Base-by-base conservation (phyloP, 139 green algal genomes). In the Auxenochlorella protothecoides region DNA sequence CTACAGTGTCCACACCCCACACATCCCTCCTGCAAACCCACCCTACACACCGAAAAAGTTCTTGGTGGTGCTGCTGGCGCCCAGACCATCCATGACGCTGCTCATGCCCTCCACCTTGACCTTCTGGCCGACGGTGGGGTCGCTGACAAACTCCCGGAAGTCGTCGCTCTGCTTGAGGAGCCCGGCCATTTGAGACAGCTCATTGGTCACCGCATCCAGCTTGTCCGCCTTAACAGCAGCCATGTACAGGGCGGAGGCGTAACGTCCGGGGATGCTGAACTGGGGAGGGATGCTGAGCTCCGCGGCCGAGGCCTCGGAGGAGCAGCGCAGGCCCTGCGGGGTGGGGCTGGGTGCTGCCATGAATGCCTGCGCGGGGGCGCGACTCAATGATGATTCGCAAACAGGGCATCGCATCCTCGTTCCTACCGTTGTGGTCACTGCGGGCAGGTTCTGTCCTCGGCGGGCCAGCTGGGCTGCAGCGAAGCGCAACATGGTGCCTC, bases 191-290 rank as follows among this genome's bases (percentile, higher is more conserved):
- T 82, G 57, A 0, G 14, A 60, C 60, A 90, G 60, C 54, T 90
- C 82, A 11, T 80, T 71, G 54, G n/a, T 53, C 6, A 90, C 76
- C 14, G 57, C 56, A 16, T 79, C 68, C 53, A 91, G 71, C 16
- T 72, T 63, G 16, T 80, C 69, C 6, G 74, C 76, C 63, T 85
- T 88, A 3, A 60, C 70, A 6, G 78, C 78, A 11, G 86, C 83
- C 59, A 70, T 76, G 72, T 83, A 91, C 10, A 90, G 77, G 16
- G 85, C 86, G 8, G 85, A 76, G 4, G 86, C 86, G 75, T 91
- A 91, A n/a, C 80, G 71, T 9, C 86, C 86, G 11, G 72, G 12
- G 5, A 85, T 72, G 63, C 83, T 83, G 63, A 85, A 73, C 57
- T 80, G 74, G 15, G 78, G 67, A 5, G 78, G 78, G 54, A 80